Base-by-base conservation (phyloP, 2,329 filamentous ascomycete species). In the Diaporthe humulicola region DNA sequence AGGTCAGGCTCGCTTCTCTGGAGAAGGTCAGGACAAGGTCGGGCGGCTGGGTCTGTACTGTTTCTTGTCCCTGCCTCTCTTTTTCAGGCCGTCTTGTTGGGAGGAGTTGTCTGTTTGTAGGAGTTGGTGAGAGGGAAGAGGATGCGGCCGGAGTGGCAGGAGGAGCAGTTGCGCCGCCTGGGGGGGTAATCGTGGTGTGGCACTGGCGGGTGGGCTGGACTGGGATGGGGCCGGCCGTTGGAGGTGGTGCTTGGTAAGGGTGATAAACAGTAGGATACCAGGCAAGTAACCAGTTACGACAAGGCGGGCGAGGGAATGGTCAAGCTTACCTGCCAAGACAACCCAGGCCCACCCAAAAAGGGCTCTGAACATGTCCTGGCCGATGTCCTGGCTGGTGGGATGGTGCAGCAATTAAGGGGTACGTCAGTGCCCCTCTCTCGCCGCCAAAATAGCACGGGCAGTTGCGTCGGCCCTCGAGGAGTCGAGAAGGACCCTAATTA, bases 391-490 rank as follows among this genome's bases (percentile, higher is more conserved):
- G 57, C 60, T 48, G 60, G 38, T 45, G 60, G 60, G 45, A 67
- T 67, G 45, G 45, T 67, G 64, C 64, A 67, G 64, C 64, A 67
- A 38, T 67, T 67, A 67, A 67, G 64, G 64, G 64, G 64, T 67
- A 67, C 64, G 64, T 67, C 64, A 67, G 64, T 67, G 64, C 64
- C 64, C 45, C 64, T 67, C 64, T 67, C 61, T 52, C 8, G 42
- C 14, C 42, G 61, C 61, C 61, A 67, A 52, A 67, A 67, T 67
- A 66, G 61, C 60, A 64, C 60, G 60, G 40, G 25, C 61, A 50
- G 61, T 50, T 66, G 61, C 61, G 61, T 50, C 36, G 61, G 61
- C 42, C 61, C n/a, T n/a, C n/a, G n/a, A n/a, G n/a, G n/a, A n/a
- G n/a, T 50, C 42, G 42, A 66, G 28, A n/a, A 60, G 22, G 22